Percentiles rank a stretch among this genome's conserved stretches.
Conservation (phyloP, 768 basidiomycete species). For the Asterophora lycoperdoides region DNA sequence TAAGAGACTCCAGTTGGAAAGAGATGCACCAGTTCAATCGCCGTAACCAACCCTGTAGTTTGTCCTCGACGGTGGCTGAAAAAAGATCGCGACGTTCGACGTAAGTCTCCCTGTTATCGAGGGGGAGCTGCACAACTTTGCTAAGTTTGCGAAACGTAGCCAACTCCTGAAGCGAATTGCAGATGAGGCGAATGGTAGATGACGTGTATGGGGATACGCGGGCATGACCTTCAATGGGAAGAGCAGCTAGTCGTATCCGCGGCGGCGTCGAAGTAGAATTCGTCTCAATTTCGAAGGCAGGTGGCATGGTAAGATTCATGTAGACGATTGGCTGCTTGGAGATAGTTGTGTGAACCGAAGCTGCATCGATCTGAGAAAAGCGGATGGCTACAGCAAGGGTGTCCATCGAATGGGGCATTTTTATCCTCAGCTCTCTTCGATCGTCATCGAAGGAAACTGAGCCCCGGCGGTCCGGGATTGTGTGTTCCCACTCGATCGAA, state of each 20-base stretch:
- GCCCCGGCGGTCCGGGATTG: slow-evolving; percentile 18
- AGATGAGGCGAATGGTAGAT: slow-evolving; percentile 48
- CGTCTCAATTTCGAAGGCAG: slow-evolving; percentile 29
- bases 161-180: slow-evolving; percentile 30
- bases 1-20: slow-evolving; percentile 52
- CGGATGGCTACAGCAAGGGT: slow-evolving; percentile 38
- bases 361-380: slow-evolving; percentile 39
- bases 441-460: slow-evolving; percentile 37
- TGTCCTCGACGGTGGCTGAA: slow-evolving; percentile 27
- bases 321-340: slow-evolving; percentile 34
- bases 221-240: slow-evolving; percentile 39
- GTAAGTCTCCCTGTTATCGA: slow-evolving; percentile 31
- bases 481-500: slow-evolving; percentile 55
- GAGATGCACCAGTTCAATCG: slow-evolving; percentile 47
- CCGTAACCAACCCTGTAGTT: slow-evolving; percentile 30
- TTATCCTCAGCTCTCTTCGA: slow-evolving; percentile 44
- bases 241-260: slow-evolving; percentile 34
- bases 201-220: slow-evolving; percentile 49
- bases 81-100: slow-evolving; percentile 43
- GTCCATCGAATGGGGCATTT: slow-evolving; percentile 18
- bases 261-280: slow-evolving; percentile 4
- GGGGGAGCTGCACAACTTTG: slow-evolving; percentile 34
- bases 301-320: slow-evolving; percentile 39
- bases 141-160: slow-evolving; percentile 35
- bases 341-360: slow-evolving; percentile 32